Percentiles rank a stretch among this genome's conserved stretches.
phyloP scores from a whole-genome alignment of 345 rosid genomes.

The Nasturtium officinale region DNA sequence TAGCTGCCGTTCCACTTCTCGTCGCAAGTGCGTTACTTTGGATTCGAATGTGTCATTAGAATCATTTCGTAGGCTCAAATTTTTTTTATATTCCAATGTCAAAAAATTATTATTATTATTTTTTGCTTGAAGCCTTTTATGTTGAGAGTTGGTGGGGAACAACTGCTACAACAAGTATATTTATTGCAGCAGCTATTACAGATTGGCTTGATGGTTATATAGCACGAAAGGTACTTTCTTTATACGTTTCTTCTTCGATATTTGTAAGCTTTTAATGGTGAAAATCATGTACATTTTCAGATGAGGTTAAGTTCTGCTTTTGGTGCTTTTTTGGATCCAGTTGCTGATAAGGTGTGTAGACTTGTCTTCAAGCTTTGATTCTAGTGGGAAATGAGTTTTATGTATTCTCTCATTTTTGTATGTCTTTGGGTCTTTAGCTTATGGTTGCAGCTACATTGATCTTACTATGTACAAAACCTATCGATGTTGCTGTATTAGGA shows the following conservation, averaged over 20 bases:
- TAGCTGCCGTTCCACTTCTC: constrained; percentile 87
- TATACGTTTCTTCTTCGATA: constrained; percentile 3
- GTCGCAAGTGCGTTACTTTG: constrained; percentile 56
- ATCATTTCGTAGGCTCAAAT: background rate
- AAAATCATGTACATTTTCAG: constrained; percentile 49
- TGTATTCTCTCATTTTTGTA: constrained; percentile 8
- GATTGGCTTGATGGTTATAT: constrained; percentile 99
- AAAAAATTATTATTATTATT: too few species aligned
- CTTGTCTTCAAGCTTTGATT: constrained; percentile 17
- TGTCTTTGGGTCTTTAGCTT: constrained; percentile 57
- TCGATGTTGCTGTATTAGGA: constrained; percentile 59
- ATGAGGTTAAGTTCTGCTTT: constrained; percentile 82
- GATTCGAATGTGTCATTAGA: background rate
- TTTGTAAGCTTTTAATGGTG: constrained; percentile 15
- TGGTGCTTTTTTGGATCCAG: constrained; percentile 99
- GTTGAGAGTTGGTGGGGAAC: constrained; percentile 87
- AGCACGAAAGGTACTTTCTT: constrained; percentile 76
- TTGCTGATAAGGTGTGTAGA: constrained; percentile 94
- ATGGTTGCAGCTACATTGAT: constrained; percentile 97
- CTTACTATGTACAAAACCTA: constrained; percentile 79
- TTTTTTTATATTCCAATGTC: background rate
- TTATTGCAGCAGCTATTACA: constrained; percentile 86
- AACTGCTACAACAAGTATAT: constrained; percentile 86
- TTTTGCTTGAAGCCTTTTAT: constrained; percentile 62
- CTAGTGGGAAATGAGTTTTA: background rate